Conservation (phyloP, 108 stramenopile genomes). For the Skeletonema potamos region DNA sequence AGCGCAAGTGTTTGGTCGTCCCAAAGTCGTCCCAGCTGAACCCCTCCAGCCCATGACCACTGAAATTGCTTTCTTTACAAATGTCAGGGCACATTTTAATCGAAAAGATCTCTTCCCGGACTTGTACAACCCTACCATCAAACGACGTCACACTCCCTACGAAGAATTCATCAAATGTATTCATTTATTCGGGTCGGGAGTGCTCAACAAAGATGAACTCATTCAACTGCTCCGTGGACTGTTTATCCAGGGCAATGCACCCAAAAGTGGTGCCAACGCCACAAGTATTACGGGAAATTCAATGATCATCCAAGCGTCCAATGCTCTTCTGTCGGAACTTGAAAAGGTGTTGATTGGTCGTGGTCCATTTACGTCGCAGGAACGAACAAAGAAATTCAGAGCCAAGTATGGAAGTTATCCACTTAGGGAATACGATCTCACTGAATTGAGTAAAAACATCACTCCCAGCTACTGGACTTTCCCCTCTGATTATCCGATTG, state of each 20-base stretch:
- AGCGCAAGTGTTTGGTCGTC: constrained; percentile 65
- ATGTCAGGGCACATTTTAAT: constrained; percentile 67
- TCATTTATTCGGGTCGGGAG: constrained; percentile 84
- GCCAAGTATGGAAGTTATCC: constrained; percentile 69
- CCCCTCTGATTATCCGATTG: constrained; percentile 66
- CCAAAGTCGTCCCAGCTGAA: constrained; percentile 57
- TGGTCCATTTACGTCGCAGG: constrained; percentile 77
- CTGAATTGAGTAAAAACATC: constrained; percentile 33
- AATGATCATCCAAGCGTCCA: constrained; percentile 52
- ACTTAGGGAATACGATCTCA: constrained; percentile 56
- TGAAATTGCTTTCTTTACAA: constrained; percentile 78
- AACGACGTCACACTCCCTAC: constrained; percentile 75
- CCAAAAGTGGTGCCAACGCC: constrained; percentile 72
- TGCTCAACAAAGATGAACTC: constrained; percentile 89
- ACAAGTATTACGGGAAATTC: constrained; percentile 55
- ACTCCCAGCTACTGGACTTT: constrained; percentile 76
- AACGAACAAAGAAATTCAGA: constrained; percentile 56
- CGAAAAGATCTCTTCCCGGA: constrained; percentile 77
- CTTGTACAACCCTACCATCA: constrained; percentile 53
- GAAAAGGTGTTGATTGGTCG: constrained; percentile 75
- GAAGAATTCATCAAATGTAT: constrained; percentile 92
- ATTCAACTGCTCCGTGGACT: constrained; percentile 81
- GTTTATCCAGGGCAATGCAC: constrained; percentile 84
- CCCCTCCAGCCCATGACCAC: constrained; percentile 62
- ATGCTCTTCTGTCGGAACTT: constrained; percentile 61